Evolutionary conservation across 202 grass and related monocot genomes (phyloP).

Genomic region (Hordeum pubiflorum): DNA sequence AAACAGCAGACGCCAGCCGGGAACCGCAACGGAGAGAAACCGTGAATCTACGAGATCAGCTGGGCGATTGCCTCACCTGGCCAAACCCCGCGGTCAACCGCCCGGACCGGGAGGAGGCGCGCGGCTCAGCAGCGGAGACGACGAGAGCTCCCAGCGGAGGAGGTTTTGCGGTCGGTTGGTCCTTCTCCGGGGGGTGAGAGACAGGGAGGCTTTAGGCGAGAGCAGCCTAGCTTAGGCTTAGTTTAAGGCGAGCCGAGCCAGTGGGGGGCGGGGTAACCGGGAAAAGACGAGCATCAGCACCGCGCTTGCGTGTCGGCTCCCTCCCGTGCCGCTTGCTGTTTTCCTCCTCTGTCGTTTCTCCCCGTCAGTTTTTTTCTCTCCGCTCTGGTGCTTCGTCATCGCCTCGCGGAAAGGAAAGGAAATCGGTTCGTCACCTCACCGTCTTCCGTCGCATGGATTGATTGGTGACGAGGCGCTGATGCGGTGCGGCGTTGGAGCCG

Average conservation of each 20-base stretch:
- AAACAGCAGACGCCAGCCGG: neutral
- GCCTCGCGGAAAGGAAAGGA: neutral
- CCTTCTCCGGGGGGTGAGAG: neutral
- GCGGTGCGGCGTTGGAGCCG: neutral
- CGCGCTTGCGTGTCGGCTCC: conserved; percentile 7
- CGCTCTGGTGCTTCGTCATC: neutral
- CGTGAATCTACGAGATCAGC: neutral
- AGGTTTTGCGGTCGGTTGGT: conserved; percentile 17
- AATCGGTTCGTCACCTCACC: neutral
- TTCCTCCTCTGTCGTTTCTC: neutral
- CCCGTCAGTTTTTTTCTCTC: neutral
- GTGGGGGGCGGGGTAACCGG: neutral
- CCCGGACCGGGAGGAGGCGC: neutral
- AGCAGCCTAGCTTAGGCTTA: neutral
- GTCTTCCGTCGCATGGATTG: no score
- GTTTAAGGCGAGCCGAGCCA: neutral
- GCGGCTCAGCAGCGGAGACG: neutral
- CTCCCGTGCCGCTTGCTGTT: neutral
- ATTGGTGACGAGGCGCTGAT: neutral
- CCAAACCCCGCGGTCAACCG: conserved; percentile 8
- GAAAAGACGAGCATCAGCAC: neutral
- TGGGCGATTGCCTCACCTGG: conserved; percentile 1
- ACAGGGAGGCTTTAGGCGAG: neutral
- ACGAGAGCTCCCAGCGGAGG: neutral
- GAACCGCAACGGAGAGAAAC: neutral